Evolutionary conservation across 2,329 filamentous ascomycete genomes (phyloP), one percentile per base, ranked within the genome.

Genomic region (Aspergillus alliaceus): DNA sequence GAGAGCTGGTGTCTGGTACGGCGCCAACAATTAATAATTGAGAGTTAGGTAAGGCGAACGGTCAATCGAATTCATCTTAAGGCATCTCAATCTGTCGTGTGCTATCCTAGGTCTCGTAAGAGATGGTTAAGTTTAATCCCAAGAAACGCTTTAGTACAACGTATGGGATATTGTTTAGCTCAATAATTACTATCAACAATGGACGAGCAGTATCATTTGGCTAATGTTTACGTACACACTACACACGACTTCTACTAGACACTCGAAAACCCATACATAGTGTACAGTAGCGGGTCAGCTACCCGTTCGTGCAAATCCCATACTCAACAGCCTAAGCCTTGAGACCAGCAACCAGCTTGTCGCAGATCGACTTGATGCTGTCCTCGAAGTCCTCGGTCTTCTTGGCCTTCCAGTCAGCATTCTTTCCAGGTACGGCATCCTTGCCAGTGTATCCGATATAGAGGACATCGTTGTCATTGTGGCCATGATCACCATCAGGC

Each of bases 381-480:
- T n/a, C n/a, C 69, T 83, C 79, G 60, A 68, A 69, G 1, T 58
- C 40, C 18, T 58, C n/a, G 12, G 54, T 53, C 37, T 62, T 46
- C 3, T 35, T 32, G 6, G 85, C 83, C 7, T 73, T 72, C 86
- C 86, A 89, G 27, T 79, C n/a, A n/a, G n/a, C n/a, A n/a, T n/a
- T n/a, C n/a, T n/a, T n/a, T n/a, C n/a, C n/a, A n/a, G n/a, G n/a
- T n/a, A n/a, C n/a, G n/a, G n/a, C n/a, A n/a, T n/a, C n/a, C n/a
- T n/a, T n/a, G n/a, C n/a, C n/a, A n/a, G n/a, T n/a, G n/a, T n/a
- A n/a, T n/a, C n/a, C n/a, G n/a, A n/a, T n/a, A n/a, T n/a, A n/a
- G n/a, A n/a, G n/a, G n/a, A n/a, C n/a, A n/a, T n/a, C n/a, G n/a
- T n/a, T n/a, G n/a, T n/a, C n/a, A n/a, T n/a, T n/a, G n/a, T n/a